Evolutionary conservation across 345 rosid genomes (phyloP).

Genomic region (Iberis pinnata): DNA sequence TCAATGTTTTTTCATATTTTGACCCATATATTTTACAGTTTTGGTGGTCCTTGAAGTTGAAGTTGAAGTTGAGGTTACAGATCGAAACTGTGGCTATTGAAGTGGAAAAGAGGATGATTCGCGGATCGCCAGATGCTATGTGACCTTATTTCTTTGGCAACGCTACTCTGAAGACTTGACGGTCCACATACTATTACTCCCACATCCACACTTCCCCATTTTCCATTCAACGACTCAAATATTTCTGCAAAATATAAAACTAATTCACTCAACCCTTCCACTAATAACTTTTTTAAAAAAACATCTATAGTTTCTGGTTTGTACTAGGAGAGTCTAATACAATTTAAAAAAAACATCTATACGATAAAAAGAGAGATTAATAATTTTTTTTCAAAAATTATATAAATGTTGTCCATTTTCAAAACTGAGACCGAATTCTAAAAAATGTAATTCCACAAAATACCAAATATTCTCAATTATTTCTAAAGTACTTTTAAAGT

Average conservation of each 20-base stretch:
- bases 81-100: constrained; percentile 79
- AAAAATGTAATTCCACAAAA: no score
- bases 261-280: not conserved
- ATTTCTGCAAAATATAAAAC: constrained; percentile 43
- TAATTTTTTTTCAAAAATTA: no score
- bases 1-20: not conserved
- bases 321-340: not conserved
- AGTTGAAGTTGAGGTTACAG: constrained; percentile 29
- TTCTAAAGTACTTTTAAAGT: no score
- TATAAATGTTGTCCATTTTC: no score
- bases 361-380: no score
- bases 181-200: constrained; percentile 90
- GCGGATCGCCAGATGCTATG: constrained; percentile 39
- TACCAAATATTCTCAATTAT: no score
- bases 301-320: not conserved
- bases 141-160: constrained; percentile 72
- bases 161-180: constrained; percentile 55
- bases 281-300: not conserved
- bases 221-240: constrained; percentile 39
- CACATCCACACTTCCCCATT: constrained; percentile 67
- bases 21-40: no score
- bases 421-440: no score
- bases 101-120: constrained; percentile 54
- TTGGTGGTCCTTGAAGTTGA: no score
- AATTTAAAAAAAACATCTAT: no score